A percentile compares a stretch with the other conserved stretches of the same genome.
These are phyloP conservation scores for Gastrolobium bilobum DNA, from an alignment of 306 rosid species.

Conservation along the genomic window DNA sequence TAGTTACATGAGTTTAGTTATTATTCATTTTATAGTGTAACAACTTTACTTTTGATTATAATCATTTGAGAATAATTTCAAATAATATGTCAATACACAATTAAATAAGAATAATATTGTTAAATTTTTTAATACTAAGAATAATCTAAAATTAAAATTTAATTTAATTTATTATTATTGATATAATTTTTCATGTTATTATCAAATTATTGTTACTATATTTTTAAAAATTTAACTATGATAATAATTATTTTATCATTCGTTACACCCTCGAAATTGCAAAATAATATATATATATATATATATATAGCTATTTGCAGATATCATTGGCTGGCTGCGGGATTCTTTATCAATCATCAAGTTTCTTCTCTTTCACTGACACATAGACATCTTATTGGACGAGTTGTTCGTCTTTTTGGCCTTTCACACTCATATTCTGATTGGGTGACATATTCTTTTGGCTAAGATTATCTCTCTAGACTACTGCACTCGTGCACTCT, in stretches of 20 bases:
- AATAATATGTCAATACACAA: not conserved
- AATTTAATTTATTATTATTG: too few relatives aligned
- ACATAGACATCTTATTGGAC: constrained; percentile 1
- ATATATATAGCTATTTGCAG: too few relatives aligned
- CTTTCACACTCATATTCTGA: not conserved
- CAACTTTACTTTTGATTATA: too few relatives aligned
- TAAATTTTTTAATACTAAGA: not conserved
- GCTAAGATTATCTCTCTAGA: constrained; percentile 30
- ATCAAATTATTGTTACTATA: not conserved
- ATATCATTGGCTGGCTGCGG: not conserved
- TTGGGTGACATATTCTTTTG: not conserved
- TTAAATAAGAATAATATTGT: not conserved
- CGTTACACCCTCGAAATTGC: too few relatives aligned
- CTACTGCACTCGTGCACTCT: too few relatives aligned
- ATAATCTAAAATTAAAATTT: not conserved
- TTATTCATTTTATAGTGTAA: too few relatives aligned
- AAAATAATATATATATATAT: too few relatives aligned
- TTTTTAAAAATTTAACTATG: too few relatives aligned
- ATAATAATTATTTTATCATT: too few relatives aligned
- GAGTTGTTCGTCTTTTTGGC: not conserved
- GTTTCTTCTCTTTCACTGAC: not conserved
- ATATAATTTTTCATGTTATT: too few relatives aligned
- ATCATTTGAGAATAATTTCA: too few relatives aligned
- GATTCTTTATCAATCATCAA: constrained; percentile 25
- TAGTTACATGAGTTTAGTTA: too few relatives aligned